Evolutionary conservation across 2,329 filamentous ascomycete species (phyloP).

Genomic region (Aureobasidium melanogenum): DNA sequence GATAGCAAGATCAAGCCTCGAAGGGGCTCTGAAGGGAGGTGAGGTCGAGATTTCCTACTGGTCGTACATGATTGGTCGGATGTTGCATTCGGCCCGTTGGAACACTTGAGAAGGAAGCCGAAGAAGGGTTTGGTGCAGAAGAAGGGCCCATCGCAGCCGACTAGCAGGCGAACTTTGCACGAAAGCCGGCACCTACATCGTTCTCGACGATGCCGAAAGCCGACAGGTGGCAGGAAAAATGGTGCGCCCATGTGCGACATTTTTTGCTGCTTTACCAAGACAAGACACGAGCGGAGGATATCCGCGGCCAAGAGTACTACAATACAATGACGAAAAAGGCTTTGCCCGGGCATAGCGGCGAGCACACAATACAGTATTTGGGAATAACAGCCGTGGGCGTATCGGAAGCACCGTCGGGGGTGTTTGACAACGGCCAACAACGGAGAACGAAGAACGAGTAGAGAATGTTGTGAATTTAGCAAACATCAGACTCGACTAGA

Average conservation of each 20-base stretch:
- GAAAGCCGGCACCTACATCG: background rate
- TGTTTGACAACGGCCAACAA: slow-evolving; percentile 5
- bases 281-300: slow-evolving; percentile 5
- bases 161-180: slow-evolving; percentile 5
- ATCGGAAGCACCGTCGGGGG: slow-evolving; percentile 4
- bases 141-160: background rate
- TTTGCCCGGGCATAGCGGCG: background rate
- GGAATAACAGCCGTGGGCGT: background rate
- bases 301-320: slow-evolving; percentile 3
- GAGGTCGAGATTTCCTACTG: slow-evolving; percentile 1
- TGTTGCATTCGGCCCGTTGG: slow-evolving; percentile 5
- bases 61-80: background rate
- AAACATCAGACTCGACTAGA: background rate
- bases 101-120: background rate
- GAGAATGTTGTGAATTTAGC: slow-evolving; percentile 6
- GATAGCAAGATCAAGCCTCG: background rate
- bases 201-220: slow-evolving; percentile 10
- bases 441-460: slow-evolving; percentile 5
- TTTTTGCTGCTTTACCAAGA: slow-evolving; percentile 2
- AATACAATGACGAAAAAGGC: slow-evolving; percentile 1
- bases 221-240: slow-evolving; percentile 7
- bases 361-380: background rate
- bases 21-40: background rate
- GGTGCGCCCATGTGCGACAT: slow-evolving; percentile 5
- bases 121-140: slow-evolving; percentile 4